A percentile compares a stretch with the other conserved stretches of the same genome.
Evolutionary conservation across 139 green algal genomes (phyloP).

Genomic region (Bryopsis sp.): DNA sequence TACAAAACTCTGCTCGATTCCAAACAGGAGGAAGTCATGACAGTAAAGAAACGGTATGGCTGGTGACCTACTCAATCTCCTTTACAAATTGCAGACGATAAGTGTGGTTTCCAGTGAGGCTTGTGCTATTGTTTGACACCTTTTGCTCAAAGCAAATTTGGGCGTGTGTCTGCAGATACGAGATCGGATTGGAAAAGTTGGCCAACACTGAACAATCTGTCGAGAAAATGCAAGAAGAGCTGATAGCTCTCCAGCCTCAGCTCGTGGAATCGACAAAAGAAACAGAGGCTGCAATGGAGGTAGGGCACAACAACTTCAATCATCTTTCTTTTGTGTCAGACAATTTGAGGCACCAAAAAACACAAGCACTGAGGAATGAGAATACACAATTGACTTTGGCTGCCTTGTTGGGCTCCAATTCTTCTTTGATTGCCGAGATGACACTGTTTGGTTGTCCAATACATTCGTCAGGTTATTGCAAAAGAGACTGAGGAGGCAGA

Average conservation of each 20-base stretch:
- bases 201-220: slow-evolving; percentile 45
- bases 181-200: slow-evolving; percentile 57
- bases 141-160: too few species aligned
- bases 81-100: slow-evolving; percentile 36
- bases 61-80: too few species aligned
- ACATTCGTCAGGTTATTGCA: too few species aligned
- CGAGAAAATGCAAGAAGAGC: slow-evolving; percentile 61
- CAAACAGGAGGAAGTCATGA: too few species aligned
- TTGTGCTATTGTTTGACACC: neutral
- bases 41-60: too few species aligned
- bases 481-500: slow-evolving; percentile 49
- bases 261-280: slow-evolving; percentile 56
- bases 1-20: slow-evolving; percentile 56
- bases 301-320: too few species aligned
- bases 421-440: too few species aligned
- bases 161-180: too few species aligned
- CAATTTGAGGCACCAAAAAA: neutral
- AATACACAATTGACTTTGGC: slow-evolving; percentile 2
- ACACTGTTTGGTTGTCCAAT: too few species aligned
- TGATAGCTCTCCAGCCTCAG: slow-evolving; percentile 69
- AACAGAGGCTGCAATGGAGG: slow-evolving; percentile 57
- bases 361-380: slow-evolving; percentile 3
- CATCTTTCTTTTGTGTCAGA: slow-evolving; percentile 29
- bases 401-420: too few species aligned
- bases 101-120: neutral